phyloP scores from a whole-genome alignment of 2,329 filamentous ascomycete species.

The Albophoma yamanashiensis region DNA sequence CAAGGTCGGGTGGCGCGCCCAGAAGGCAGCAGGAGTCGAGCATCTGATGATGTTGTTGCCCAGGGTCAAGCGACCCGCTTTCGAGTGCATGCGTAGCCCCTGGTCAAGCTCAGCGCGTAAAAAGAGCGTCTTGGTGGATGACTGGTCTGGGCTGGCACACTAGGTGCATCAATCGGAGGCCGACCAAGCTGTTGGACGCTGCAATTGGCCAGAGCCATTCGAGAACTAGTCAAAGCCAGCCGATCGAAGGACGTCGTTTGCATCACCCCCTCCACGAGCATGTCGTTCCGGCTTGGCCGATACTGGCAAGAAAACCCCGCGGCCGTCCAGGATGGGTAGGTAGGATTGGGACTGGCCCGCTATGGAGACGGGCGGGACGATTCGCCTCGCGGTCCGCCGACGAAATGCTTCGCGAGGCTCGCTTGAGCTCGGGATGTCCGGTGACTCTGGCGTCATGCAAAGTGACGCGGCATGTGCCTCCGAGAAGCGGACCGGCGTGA shows the following conservation, averaged over 20 bases:
- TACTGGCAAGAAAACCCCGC: neutral
- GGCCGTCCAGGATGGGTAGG: neutral
- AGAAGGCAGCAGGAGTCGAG: constrained; percentile 14
- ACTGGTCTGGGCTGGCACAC: constrained; percentile 25
- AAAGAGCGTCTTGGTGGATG: constrained; percentile 33
- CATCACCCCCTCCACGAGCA: neutral
- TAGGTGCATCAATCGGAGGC: constrained; percentile 36
- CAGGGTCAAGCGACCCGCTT: constrained; percentile 3
- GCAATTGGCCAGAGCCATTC: constrained; percentile 26
- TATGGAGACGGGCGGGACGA: constrained; percentile 2
- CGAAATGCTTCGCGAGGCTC: constrained; percentile 2
- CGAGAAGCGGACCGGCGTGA: constrained; percentile 4
- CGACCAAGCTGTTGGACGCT: constrained; percentile 20
- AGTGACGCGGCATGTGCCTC: constrained; percentile 8
- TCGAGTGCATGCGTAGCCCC: constrained; percentile 19
- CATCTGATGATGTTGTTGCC: neutral
- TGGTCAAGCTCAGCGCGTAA: constrained; percentile 41
- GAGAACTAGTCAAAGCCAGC: constrained; percentile 10
- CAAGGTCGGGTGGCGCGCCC: constrained; percentile 21
- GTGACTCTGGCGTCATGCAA: constrained; percentile 36
- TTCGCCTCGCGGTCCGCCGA: neutral
- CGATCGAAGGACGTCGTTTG: constrained; percentile 8
- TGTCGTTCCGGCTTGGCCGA: neutral
- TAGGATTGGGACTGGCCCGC: constrained; percentile 4
- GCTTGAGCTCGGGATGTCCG: constrained; percentile 19